phyloP scores from a whole-genome alignment of 2,329 filamentous ascomycete genomes.

The Cladosporium halotolerans region DNA sequence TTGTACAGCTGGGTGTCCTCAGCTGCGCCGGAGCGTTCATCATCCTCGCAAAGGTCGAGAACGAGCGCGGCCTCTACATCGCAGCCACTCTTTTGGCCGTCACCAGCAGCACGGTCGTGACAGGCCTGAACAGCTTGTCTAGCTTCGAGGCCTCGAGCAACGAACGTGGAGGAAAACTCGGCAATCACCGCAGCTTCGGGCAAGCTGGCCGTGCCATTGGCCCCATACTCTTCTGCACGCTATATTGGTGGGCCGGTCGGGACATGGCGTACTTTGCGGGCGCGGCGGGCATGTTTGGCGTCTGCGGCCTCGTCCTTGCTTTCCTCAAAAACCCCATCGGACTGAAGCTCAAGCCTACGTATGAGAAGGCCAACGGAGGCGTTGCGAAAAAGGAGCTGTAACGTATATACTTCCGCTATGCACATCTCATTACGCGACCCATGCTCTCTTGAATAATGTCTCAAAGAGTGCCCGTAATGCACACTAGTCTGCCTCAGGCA shows the following conservation, averaged over 20 bases:
- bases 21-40: constrained; percentile 75
- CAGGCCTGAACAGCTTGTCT: constrained; percentile 82
- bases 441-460: no score
- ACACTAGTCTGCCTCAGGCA: no score
- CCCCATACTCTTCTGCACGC: constrained; percentile 81
- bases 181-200: constrained; percentile 71
- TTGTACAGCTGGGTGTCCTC: constrained; percentile 71
- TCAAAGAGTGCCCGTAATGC: no score
- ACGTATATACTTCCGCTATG: no score
- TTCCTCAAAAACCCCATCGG: constrained; percentile 59
- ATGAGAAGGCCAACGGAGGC: constrained; percentile 1
- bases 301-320: constrained; percentile 64
- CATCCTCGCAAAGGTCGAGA: constrained; percentile 64
- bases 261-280: constrained; percentile 79
- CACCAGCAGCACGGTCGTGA: constrained; percentile 91
- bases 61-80: constrained; percentile 65
- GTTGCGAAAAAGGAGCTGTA: background rate
- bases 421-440: no score
- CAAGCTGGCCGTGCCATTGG: constrained; percentile 84
- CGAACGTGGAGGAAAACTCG: constrained; percentile 81
- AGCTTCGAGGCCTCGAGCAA: constrained; percentile 78
- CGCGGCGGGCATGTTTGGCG: constrained; percentile 69
- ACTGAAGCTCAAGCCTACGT: constrained; percentile 7
- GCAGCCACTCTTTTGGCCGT: constrained; percentile 80
- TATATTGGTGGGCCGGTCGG: constrained; percentile 97